Conservation (phyloP, 129 eudicot species). For the Chrysanthemum makinoi region DNA sequence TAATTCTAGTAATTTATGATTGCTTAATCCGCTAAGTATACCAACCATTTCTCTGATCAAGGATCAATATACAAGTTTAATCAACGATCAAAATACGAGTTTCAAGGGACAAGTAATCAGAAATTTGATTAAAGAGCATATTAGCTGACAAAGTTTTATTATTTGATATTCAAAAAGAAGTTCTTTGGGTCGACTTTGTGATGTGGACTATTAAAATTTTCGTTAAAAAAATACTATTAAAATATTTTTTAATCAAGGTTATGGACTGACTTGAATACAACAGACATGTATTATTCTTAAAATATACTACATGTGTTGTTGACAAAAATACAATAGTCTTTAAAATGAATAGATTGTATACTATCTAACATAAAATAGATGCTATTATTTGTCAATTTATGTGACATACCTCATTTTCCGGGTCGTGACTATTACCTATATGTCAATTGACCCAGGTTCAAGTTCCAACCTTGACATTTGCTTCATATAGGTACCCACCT, state of each 20-base stretch:
- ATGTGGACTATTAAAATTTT: not conserved
- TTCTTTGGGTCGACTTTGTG: conserved; percentile 14
- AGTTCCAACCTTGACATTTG: no score
- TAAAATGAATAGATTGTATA: conserved; percentile 15
- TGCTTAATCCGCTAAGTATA: not conserved
- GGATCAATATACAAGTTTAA: no score
- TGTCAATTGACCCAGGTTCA: no score
- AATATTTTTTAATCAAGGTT: not conserved
- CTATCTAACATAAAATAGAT: conserved; percentile 8
- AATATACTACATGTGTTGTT: conserved; percentile 2
- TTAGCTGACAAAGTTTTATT: not conserved
- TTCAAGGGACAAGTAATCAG: conserved; percentile 10
- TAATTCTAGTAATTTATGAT: not conserved
- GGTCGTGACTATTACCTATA: not conserved
- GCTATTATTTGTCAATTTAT: not conserved
- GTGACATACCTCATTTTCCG: not conserved
- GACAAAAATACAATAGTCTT: not conserved
- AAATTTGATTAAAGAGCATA: not conserved
- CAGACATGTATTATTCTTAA: conserved; percentile 4
- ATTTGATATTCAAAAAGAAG: conserved; percentile 2
- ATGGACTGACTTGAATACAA: conserved; percentile 8
- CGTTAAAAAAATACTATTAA: not conserved
- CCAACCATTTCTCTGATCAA: not conserved
- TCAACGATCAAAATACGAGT: not conserved
- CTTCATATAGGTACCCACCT: no score